Conservation (phyloP, 1,284 basidiomycete species). For the Kalmanozyma brasiliensis region DNA sequence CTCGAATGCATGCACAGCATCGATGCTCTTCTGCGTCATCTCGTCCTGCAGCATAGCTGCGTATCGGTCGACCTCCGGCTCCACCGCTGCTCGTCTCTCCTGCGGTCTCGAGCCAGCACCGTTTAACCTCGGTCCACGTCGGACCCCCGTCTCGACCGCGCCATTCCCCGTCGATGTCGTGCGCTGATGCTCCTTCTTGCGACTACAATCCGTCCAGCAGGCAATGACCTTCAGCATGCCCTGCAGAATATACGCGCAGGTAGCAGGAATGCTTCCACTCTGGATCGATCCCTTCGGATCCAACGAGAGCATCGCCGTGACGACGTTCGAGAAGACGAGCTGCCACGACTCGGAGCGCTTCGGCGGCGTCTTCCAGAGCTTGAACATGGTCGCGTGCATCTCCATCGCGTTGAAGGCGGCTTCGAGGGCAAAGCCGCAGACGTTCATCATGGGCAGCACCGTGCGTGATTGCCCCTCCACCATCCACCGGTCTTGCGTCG, state of each 20-base stretch:
- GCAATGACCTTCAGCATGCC: conserved; percentile 43
- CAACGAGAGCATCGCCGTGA: conserved; percentile 18
- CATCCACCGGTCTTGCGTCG: conserved; percentile 15
- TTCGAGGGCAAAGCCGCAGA: conserved; percentile 37
- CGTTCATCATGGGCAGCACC: conserved; percentile 26
- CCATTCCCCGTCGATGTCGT: not conserved
- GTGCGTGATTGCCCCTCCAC: conserved; percentile 29
- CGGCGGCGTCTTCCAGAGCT: conserved; percentile 40
- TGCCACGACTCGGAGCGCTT: conserved; percentile 41
- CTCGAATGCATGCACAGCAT: conserved; percentile 7
- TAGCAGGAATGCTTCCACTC: conserved; percentile 42
- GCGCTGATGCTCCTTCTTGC: conserved; percentile 32
- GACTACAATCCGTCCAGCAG: conserved; percentile 32
- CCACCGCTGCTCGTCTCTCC: not conserved
- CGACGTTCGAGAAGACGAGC: conserved; percentile 26
- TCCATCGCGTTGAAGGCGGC: conserved; percentile 45
- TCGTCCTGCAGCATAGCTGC: conserved; percentile 7
- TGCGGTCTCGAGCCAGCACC: not conserved
- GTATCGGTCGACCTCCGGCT: conserved; percentile 7
- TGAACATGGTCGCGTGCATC: conserved; percentile 45
- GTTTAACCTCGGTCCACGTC: not conserved
- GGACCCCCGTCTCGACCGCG: not conserved
- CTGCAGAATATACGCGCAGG: conserved; percentile 38
- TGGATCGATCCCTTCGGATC: conserved; percentile 33
- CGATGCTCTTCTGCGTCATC: conserved; percentile 5